A percentile compares a stretch with the other conserved stretches of the same genome.
Evolutionary conservation across 1,139 yeast species (phyloP).

Genomic region (Magnusiomyces magnusii): DNA sequence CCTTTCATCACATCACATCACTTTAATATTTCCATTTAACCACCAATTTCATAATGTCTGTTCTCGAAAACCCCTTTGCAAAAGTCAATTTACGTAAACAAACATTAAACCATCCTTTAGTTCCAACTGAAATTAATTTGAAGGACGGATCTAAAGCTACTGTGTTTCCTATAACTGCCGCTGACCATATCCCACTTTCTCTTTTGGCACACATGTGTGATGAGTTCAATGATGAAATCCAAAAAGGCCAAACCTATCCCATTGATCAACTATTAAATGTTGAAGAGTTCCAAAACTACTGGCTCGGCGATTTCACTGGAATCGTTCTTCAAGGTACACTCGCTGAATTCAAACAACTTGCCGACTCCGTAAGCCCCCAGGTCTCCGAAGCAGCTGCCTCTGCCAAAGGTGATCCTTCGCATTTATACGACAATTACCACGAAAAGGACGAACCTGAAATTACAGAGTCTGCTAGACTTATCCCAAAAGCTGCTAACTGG

Average conservation of each 20-base stretch:
- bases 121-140: constrained; percentile 9
- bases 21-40: not conserved
- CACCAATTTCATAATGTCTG: constrained; percentile 5
- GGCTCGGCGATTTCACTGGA: constrained; percentile 71
- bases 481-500: constrained; percentile 36
- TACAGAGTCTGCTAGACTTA: constrained; percentile 10
- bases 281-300: constrained; percentile 57
- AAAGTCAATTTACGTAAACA: constrained; percentile 8
- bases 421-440: constrained; percentile 9
- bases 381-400: constrained; percentile 12
- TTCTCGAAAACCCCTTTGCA: constrained; percentile 9
- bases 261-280: constrained; percentile 58
- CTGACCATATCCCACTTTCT: constrained; percentile 50
- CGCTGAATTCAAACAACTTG: constrained; percentile 4
- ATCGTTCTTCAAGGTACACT: constrained; percentile 34
- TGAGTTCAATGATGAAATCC: constrained; percentile 80
- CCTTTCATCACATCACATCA: too few relatives aligned
- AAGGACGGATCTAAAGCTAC: constrained; percentile 12
- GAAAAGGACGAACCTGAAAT: constrained; percentile 2
- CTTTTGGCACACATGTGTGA: constrained; percentile 65
- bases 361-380: constrained; percentile 3
- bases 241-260: constrained; percentile 74
- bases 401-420: constrained; percentile 5
- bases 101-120: constrained; percentile 10
- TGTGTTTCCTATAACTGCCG: constrained; percentile 11